Evolutionary conservation across 2,329 filamentous ascomycete species (phyloP).

Genomic region (Xylariaceae sp.): DNA sequence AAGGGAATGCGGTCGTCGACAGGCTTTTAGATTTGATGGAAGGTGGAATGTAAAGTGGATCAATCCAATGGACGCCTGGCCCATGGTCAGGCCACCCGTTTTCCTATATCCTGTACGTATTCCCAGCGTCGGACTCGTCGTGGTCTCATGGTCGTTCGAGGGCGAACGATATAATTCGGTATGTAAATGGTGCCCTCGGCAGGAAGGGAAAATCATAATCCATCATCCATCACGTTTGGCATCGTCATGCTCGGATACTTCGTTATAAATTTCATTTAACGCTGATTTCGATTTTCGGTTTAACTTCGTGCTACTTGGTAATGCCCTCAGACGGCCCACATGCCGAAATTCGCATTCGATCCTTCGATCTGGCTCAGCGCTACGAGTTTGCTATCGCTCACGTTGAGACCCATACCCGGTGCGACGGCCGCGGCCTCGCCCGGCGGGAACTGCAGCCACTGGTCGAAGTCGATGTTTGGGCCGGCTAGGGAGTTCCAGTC

Average conservation of each 20-base stretch:
- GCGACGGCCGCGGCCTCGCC: conserved; percentile 40
- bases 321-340: neutral
- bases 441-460: conserved; percentile 54
- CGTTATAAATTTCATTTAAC: neutral
- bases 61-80: too few relatives aligned
- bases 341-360: conserved; percentile 7
- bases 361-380: conserved; percentile 19
- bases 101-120: too few relatives aligned
- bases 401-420: conserved; percentile 13
- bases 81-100: too few relatives aligned
- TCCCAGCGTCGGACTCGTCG: neutral
- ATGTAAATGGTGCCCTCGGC: neutral
- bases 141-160: neutral
- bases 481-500: conserved; percentile 23
- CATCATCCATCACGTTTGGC: too few relatives aligned
- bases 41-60: too few relatives aligned
- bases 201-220: neutral
- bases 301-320: too few relatives aligned
- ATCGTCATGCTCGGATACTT: too few relatives aligned
- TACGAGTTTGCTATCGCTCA: conserved; percentile 15
- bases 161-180: too few relatives aligned
- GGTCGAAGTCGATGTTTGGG: conserved; percentile 49
- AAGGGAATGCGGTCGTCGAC: too few relatives aligned
- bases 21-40: too few relatives aligned
- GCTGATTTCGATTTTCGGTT: too few relatives aligned